phyloP scores from a whole-genome alignment of 331 rosid species.

The Acacia concinna region DNA sequence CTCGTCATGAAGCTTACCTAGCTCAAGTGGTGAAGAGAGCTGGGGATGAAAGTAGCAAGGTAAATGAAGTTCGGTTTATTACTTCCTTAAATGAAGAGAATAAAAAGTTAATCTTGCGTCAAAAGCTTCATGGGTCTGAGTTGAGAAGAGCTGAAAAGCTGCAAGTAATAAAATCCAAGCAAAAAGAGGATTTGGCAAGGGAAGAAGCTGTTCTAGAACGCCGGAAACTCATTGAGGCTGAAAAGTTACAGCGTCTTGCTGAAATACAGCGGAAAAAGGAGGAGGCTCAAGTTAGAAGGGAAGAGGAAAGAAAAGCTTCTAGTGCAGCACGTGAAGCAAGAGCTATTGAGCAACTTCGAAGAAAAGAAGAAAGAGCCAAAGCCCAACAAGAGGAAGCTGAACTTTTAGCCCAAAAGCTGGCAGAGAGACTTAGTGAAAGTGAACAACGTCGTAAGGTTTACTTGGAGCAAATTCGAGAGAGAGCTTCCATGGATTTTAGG shows the following conservation, averaged over 20 bases:
- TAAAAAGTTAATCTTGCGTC: slow-evolving; percentile 83
- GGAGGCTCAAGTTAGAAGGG: slow-evolving; percentile 96
- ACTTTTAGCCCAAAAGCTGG: slow-evolving; percentile 95
- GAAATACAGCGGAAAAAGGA: slow-evolving; percentile 96
- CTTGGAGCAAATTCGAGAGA: slow-evolving; percentile 94
- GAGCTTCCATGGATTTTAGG: slow-evolving; percentile 96
- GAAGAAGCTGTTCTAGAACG: slow-evolving; percentile 99
- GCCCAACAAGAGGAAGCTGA: slow-evolving; percentile 99
- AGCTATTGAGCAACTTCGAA: slow-evolving; percentile 88
- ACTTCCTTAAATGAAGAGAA: slow-evolving; percentile 96
- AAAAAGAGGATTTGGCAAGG: slow-evolving; percentile 95
- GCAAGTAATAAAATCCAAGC: slow-evolving; percentile 92
- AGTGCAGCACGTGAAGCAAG: slow-evolving; percentile 99
- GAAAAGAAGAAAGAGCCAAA: slow-evolving; percentile 97
- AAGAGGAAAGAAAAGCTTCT: slow-evolving; percentile 98
- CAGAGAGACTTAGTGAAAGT: slow-evolving; percentile 95
- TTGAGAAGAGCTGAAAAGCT: slow-evolving; percentile 97
- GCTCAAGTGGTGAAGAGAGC: slow-evolving; percentile 99
- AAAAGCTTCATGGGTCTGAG: slow-evolving; percentile 94
- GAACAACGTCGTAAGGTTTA: slow-evolving; percentile 95
- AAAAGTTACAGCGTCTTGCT: slow-evolving; percentile 95
- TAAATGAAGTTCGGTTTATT: slow-evolving; percentile 96
- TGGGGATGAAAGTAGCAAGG: slow-evolving; percentile 99
- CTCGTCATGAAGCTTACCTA: slow-evolving; percentile 96
- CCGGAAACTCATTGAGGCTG: slow-evolving; percentile 89